A percentile compares a stretch with the other conserved stretches of the same genome.
phyloP scores from a whole-genome alignment of 768 basidiomycete species.

The Cystofilobasidium bisporidii region DNA sequence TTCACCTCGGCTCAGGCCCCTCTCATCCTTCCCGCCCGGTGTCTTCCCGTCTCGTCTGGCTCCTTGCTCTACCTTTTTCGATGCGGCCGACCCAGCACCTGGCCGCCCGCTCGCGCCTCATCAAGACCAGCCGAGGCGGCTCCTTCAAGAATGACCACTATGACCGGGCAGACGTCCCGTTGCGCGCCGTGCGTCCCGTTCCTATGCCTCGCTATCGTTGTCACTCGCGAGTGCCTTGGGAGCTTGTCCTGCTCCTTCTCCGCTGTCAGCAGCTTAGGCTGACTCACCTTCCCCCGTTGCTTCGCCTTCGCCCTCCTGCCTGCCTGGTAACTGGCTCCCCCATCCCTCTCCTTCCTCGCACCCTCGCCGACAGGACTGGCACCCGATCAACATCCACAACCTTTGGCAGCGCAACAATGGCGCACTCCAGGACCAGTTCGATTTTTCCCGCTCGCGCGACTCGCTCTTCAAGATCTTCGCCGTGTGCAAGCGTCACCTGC shows the following conservation, averaged over 20 bases:
- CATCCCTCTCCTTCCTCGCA: neutral
- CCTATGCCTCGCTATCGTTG: no score
- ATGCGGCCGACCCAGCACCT: neutral
- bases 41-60: no score
- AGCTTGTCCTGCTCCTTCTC: neutral
- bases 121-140: neutral
- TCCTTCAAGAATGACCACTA: neutral
- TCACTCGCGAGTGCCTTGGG: no score
- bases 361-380: conserved; percentile 62
- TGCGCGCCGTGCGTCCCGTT: neutral
- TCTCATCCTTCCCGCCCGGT: neutral
- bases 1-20: no score
- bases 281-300: no score
- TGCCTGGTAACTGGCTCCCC: neutral
- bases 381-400: conserved; percentile 77
- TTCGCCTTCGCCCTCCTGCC: neutral
- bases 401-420: conserved; percentile 67
- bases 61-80: no score
- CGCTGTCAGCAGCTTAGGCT: no score
- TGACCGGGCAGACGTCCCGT: neutral
- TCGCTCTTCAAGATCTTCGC: conserved; percentile 88
- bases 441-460: conserved; percentile 51
- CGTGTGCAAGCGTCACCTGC: conserved; percentile 70
- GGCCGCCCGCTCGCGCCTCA: no score
- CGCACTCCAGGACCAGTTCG: conserved; percentile 43